Percentiles rank a stretch among this genome's conserved stretches.
These are phyloP conservation scores for Earliella scabrosa DNA, from an alignment of 1,284 basidiomycete species.

Conservation along the genomic window DNA sequence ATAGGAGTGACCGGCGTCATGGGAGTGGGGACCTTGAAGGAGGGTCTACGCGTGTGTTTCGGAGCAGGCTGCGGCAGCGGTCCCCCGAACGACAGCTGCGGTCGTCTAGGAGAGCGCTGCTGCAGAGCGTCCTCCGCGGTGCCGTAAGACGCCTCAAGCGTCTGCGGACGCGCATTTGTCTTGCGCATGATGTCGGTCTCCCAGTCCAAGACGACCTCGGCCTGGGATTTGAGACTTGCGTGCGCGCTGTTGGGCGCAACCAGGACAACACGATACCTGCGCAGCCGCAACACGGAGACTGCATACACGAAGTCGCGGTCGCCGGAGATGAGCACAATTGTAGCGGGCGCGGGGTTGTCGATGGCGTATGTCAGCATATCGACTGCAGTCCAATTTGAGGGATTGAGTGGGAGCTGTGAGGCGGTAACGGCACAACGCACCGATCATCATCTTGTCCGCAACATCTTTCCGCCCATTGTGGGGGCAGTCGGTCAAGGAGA, in stretches of 20 bases:
- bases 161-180: conserved; percentile 10
- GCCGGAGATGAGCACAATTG: conserved; percentile 58
- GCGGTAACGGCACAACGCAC: conserved; percentile 22
- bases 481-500: conserved; percentile 48
- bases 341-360: conserved; percentile 55
- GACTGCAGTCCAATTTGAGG: conserved; percentile 37
- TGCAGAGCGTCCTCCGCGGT: conserved; percentile 11
- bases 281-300: conserved; percentile 53
- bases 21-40: conserved; percentile 10
- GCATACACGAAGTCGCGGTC: conserved; percentile 66
- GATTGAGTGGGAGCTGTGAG: not conserved
- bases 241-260: conserved; percentile 43
- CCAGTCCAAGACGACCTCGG: conserved; percentile 61
- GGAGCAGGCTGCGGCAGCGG: conserved; percentile 10
- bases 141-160: conserved; percentile 7
- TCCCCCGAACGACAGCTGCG: conserved; percentile 11
- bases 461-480: conserved; percentile 47
- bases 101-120: conserved; percentile 20
- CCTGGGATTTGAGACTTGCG: conserved; percentile 55
- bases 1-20: conserved; percentile 1
- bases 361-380: conserved; percentile 65
- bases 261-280: conserved; percentile 53
- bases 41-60: conserved; percentile 8
- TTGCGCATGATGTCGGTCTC: conserved; percentile 41
- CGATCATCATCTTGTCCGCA: conserved; percentile 47